Evolutionary conservation across 345 rosid species (phyloP).

Genomic region (Ceriops tagal): DNA sequence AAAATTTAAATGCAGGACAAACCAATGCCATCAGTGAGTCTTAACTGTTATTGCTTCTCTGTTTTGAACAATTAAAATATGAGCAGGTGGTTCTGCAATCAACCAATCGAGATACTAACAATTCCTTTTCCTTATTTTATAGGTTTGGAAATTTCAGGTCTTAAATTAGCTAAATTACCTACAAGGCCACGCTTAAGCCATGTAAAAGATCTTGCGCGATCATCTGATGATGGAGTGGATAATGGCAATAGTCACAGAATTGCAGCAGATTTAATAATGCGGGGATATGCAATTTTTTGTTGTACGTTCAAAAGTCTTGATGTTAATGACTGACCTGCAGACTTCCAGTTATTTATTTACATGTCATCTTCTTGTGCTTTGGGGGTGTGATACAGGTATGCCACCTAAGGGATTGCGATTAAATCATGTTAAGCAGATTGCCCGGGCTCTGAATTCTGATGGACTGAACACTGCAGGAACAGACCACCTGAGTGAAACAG

Average conservation of each 20-base stretch:
- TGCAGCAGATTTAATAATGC: constrained; percentile 27
- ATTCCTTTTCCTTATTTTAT: constrained; percentile 8
- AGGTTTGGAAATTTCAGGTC: constrained; percentile 61
- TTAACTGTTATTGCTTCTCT: not conserved
- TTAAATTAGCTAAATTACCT: constrained; percentile 43
- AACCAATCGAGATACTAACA: not conserved
- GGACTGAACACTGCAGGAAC: constrained; percentile 26
- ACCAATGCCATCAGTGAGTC: constrained; percentile 44
- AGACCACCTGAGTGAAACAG: constrained; percentile 25
- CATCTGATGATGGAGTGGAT: constrained; percentile 35
- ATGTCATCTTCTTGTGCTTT: no score
- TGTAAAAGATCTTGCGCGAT: constrained; percentile 74
- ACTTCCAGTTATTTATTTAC: no score
- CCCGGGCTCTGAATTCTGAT: constrained; percentile 43
- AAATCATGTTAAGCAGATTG: constrained; percentile 64
- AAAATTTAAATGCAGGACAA: constrained; percentile 19
- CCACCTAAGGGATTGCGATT: constrained; percentile 56
- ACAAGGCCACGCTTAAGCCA: constrained; percentile 60
- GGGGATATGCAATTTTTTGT: constrained; percentile 31
- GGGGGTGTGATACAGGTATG: constrained; percentile 40
- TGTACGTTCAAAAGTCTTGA: constrained; percentile 41
- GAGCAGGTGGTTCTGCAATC: not conserved
- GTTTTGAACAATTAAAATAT: not conserved
- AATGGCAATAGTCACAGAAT: constrained; percentile 20
- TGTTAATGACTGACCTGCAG: not conserved